Evolutionary conservation across 164 flowering plant genomes (phyloP), one percentile per base, ranked within the genome.

Genomic region (Vitis rotundifolia): DNA sequence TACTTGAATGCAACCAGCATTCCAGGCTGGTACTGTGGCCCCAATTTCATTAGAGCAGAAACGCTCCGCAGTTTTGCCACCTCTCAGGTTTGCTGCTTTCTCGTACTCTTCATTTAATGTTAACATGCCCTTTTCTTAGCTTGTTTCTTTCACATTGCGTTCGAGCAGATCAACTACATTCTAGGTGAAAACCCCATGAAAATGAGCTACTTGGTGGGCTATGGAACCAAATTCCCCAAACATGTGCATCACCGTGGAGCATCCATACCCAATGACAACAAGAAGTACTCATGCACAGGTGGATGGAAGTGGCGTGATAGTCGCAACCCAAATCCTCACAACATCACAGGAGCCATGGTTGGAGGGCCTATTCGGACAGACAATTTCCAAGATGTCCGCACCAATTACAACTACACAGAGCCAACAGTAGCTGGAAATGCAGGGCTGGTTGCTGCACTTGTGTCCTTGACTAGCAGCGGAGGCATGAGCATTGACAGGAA

Each of bases 341-440:
- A 65, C 73, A 75, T 94, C 29, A 75, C 74, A 1, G 97, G 98
- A n/a, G 98, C 97, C 55, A 90, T 94, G 98, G 98, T 94, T 14
- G 94, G 88, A 14, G 97, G 98, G 9, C 98, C 98, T 0, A 91
- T 90, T 64, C 65, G 64, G 57, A 81, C 78, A 14, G 98, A 94
- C 73, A 64, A 73, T 3, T 91, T 84, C 70, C 72, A 31, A 5
- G 97, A 94, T 37, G 82, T 80, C 0, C 86, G 98, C 0, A 49
- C 57, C 12, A 84, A 80, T 59, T 78, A 75, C 68, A 86, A 74
- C 82, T 85, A 80, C 76, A 89, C 88, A 0, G 98, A 90, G 74
- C 94, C 98, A 0, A 91, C 92, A 1, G 6, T 94, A 62, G 97
- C 96, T 2, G 97, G 94, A 44, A 91, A 94, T 77, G 96, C 97